These are phyloP conservation scores for Didymella keratinophila DNA, from an alignment of 2,329 filamentous ascomycete genomes.

Conservation along the genomic window DNA sequence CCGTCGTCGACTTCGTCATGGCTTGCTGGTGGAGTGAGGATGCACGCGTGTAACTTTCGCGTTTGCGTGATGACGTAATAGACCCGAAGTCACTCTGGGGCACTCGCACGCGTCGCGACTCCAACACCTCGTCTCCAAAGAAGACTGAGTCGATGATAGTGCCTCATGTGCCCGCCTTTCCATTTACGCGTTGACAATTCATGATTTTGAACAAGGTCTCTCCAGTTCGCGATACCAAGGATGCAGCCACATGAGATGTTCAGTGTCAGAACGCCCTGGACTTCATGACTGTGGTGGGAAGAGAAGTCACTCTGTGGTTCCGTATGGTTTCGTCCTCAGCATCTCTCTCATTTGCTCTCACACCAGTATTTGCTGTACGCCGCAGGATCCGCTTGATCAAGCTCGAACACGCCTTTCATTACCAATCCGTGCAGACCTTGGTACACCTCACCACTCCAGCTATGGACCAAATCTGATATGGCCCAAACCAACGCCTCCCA, in stretches of 20 bases:
- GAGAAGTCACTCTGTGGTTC: too few species aligned
- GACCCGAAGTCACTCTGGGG: neutral
- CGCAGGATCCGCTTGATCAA: neutral
- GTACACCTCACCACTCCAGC: neutral
- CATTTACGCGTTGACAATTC: too few species aligned
- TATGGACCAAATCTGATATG: neutral
- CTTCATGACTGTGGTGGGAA: neutral
- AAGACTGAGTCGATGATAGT: neutral
- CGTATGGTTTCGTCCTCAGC: neutral
- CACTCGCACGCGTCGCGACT: neutral
- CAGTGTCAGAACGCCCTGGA: neutral
- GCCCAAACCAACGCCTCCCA: neutral
- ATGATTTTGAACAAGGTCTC: neutral
- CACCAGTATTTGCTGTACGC: neutral
- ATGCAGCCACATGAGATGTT: neutral
- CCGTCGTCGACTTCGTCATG: neutral
- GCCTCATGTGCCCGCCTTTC: neutral
- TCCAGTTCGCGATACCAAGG: neutral
- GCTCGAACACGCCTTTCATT: neutral
- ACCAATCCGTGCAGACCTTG: neutral
- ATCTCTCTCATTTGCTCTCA: neutral
- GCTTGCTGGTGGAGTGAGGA: neutral
- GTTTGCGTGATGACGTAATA: constrained; percentile 9
- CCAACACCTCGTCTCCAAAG: neutral
- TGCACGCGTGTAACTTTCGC: constrained; percentile 11